Percentiles rank a stretch among this genome's conserved stretches.
Conservation (phyloP, 352 stramenopile genomes). For the Phytophthora ramorum region DNA sequence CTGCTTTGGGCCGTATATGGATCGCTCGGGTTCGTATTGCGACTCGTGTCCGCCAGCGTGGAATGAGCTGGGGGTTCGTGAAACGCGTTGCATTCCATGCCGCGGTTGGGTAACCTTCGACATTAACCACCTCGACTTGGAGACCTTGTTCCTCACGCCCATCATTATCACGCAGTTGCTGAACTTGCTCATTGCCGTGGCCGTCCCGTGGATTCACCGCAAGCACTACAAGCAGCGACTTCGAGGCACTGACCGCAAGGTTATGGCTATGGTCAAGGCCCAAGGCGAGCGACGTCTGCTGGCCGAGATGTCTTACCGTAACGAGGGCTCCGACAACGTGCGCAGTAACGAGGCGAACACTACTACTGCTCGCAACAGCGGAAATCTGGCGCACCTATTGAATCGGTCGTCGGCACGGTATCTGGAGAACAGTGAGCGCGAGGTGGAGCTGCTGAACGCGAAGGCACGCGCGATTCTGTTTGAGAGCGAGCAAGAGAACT, state of each 20-base stretch:
- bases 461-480: constrained; percentile 78
- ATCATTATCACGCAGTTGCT: constrained; percentile 84
- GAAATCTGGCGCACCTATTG: constrained; percentile 45
- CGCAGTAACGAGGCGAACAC: constrained; percentile 2
- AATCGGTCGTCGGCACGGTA: constrained; percentile 75
- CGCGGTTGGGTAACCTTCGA: constrained; percentile 85
- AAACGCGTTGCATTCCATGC: constrained; percentile 70
- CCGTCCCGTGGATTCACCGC: constrained; percentile 75
- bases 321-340: constrained; percentile 20
- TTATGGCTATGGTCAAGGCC: constrained; percentile 72
- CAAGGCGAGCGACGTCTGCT: constrained; percentile 68
- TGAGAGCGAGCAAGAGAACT: constrained; percentile 77
- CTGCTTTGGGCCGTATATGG: constrained; percentile 83
- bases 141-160: constrained; percentile 82
- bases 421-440: constrained; percentile 66
- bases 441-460: constrained; percentile 74
- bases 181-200: constrained; percentile 77
- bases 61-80: constrained; percentile 46
- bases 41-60: constrained; percentile 68
- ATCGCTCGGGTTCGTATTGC: constrained; percentile 53
- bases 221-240: constrained; percentile 75
- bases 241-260: constrained; percentile 58
- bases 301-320: constrained; percentile 64
- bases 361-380: constrained; percentile 8
- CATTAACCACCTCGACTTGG: constrained; percentile 81